A percentile compares a stretch with the other conserved stretches of the same genome.
Conservation (phyloP, 2,329 filamentous ascomycete genomes). For the Xylariomycetidae sp. region DNA sequence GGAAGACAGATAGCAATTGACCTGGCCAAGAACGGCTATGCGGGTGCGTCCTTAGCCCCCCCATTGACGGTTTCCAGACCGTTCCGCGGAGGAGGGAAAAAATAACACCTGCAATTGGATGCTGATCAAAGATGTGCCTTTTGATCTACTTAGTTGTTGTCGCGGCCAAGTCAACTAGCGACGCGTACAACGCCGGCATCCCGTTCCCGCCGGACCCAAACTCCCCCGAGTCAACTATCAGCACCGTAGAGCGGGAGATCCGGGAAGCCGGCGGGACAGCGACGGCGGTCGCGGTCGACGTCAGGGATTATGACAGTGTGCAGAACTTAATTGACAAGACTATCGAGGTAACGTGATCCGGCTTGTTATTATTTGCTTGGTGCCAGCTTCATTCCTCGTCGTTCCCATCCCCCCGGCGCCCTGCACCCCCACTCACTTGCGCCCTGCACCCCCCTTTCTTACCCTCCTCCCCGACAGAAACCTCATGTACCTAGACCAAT, state of each 20-base stretch:
- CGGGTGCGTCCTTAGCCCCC: too few species aligned
- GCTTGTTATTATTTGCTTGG: too few species aligned
- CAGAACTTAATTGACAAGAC: slow-evolving; percentile 55
- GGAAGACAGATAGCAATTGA: slow-evolving; percentile 77
- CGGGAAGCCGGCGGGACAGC: slow-evolving; percentile 58
- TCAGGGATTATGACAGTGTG: slow-evolving; percentile 59
- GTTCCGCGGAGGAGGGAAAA: too few species aligned
- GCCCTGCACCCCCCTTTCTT: too few species aligned
- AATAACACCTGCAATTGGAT: too few species aligned
- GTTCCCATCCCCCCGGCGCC: too few species aligned
- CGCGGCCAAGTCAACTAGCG: slow-evolving; percentile 69
- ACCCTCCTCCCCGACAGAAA: not conserved
- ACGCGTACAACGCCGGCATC: slow-evolving; percentile 45
- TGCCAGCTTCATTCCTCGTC: too few species aligned
- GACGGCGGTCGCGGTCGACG: slow-evolving; percentile 65
- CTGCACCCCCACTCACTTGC: too few species aligned
- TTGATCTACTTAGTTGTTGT: slow-evolving; percentile 75
- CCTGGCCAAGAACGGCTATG: slow-evolving; percentile 66
- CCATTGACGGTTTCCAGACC: too few species aligned
- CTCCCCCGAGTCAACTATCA: slow-evolving; percentile 70
- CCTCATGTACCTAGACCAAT: not conserved
- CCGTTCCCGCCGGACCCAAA: slow-evolving; percentile 75
- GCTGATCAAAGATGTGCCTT: too few species aligned
- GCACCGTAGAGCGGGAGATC: slow-evolving; percentile 74
- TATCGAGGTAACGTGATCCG: slow-evolving; percentile 37